Evolutionary conservation across 163 green algal genomes (phyloP).

Genomic region (Chloromonas sp.): DNA sequence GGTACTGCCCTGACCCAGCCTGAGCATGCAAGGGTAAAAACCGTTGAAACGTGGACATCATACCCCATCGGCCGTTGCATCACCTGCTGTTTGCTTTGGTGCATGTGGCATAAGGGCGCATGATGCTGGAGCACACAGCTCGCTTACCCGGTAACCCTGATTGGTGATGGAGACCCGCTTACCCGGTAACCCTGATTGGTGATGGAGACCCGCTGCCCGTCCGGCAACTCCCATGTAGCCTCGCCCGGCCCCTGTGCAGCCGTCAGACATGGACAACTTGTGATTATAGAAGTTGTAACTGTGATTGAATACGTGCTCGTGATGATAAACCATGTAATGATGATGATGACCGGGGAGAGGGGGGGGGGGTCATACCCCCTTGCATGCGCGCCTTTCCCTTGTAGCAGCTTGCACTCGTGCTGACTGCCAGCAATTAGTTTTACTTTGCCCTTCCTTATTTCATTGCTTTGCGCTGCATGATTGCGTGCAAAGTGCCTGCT

Average conservation of each 20-base stretch:
- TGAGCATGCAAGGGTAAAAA: background rate
- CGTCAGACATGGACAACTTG: background rate
- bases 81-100: background rate
- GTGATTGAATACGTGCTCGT: too few relatives aligned
- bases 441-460: too few relatives aligned
- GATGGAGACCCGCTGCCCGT: background rate
- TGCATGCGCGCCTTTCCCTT: too few relatives aligned
- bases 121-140: too few relatives aligned
- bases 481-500: too few relatives aligned
- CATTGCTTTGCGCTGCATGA: too few relatives aligned
- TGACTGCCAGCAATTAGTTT: background rate
- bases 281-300: background rate
- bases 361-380: too few relatives aligned
- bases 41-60: background rate
- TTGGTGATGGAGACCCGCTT: background rate
- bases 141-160: background rate
- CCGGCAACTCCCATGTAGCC: background rate
- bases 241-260: background rate
- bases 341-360: too few relatives aligned
- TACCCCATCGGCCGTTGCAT: background rate
- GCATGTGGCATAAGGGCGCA: too few relatives aligned
- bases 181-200: background rate
- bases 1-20: background rate
- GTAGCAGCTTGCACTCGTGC: background rate
- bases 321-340: too few relatives aligned